Evolutionary conservation across 345 rosid genomes (phyloP).

Genomic region (Rhodamnia rubescens): DNA sequence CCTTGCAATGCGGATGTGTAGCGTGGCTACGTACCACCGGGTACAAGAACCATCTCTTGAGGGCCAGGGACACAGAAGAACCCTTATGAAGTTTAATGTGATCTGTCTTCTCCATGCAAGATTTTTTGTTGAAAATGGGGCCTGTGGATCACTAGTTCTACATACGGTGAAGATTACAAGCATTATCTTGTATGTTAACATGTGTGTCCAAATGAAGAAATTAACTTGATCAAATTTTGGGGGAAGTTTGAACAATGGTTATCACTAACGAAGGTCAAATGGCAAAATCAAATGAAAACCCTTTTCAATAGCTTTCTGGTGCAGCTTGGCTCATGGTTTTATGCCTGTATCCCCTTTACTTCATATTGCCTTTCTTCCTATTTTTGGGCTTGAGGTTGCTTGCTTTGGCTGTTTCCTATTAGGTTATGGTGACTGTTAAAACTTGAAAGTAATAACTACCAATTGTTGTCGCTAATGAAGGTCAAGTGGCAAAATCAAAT

Average conservation of each 20-base stretch:
- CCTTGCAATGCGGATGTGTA: not conserved
- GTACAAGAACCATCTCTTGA: not conserved
- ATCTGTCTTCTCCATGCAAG: not conserved
- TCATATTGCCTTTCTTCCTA: not conserved
- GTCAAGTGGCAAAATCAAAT: not conserved
- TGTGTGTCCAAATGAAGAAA: not conserved
- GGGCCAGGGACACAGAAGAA: not conserved
- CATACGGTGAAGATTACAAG: not conserved
- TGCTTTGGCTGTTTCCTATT: not conserved
- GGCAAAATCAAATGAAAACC: not conserved
- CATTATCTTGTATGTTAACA: not conserved
- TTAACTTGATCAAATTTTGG: not conserved
- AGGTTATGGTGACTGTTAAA: not conserved
- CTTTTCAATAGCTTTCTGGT: not conserved
- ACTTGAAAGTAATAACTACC: not conserved
- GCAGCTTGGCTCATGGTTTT: not conserved
- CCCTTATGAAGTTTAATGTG: not conserved
- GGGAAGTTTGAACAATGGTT: not conserved
- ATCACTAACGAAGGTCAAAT: not conserved
- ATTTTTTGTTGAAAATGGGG: not conserved
- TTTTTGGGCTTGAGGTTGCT: not conserved
- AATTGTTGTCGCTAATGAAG: not conserved
- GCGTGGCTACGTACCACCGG: not conserved
- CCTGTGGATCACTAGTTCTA: not conserved
- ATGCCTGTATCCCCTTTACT: not conserved